Percentiles rank a stretch among this genome's conserved stretches.
Evolutionary conservation across 192 early-diverging fungal species (phyloP).

Genomic region (Coemansia sp.): DNA sequence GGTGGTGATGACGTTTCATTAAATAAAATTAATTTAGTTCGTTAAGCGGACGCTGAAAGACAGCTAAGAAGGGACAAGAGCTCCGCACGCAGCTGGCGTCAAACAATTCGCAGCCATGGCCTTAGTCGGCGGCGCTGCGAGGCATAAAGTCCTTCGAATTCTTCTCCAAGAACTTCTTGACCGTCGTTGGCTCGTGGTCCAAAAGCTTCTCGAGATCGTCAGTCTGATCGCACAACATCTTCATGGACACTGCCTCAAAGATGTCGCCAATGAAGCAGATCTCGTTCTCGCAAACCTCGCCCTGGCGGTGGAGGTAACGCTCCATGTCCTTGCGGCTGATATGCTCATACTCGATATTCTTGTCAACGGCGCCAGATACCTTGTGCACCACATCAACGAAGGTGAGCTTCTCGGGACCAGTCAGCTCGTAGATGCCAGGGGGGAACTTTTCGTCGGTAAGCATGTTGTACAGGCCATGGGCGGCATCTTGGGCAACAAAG

Average conservation of each 20-base stretch:
- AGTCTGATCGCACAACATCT: slow-evolving; percentile 22
- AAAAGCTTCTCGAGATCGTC: slow-evolving; percentile 40
- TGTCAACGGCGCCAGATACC: slow-evolving; percentile 28
- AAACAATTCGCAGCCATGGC: background rate
- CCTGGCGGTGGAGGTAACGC: slow-evolving; percentile 26
- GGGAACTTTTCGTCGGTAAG: slow-evolving; percentile 32
- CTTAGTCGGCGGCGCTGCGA: background rate
- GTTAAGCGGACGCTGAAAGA: too few species aligned
- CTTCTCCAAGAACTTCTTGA: slow-evolving; percentile 39
- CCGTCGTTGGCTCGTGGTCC: slow-evolving; percentile 37
- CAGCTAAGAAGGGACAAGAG: too few species aligned
- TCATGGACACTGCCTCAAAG: slow-evolving; percentile 32
- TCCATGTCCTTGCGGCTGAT: slow-evolving; percentile 24
- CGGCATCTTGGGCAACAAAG: slow-evolving; percentile 24
- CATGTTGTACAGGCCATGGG: slow-evolving; percentile 46
- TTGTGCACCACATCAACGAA: slow-evolving; percentile 24
- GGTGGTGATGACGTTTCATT: too few species aligned
- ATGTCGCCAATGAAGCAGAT: slow-evolving; percentile 36
- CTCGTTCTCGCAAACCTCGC: slow-evolving; percentile 19
- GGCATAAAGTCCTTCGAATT: slow-evolving; percentile 50
- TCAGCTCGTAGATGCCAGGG: slow-evolving; percentile 39
- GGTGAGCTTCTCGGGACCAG: slow-evolving; percentile 25
- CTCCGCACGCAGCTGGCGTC: background rate
- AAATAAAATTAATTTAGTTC: too few species aligned
- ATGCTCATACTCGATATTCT: slow-evolving; percentile 31